Conservation (phyloP, 345 rosid genomes). For the Linum trigynum region DNA sequence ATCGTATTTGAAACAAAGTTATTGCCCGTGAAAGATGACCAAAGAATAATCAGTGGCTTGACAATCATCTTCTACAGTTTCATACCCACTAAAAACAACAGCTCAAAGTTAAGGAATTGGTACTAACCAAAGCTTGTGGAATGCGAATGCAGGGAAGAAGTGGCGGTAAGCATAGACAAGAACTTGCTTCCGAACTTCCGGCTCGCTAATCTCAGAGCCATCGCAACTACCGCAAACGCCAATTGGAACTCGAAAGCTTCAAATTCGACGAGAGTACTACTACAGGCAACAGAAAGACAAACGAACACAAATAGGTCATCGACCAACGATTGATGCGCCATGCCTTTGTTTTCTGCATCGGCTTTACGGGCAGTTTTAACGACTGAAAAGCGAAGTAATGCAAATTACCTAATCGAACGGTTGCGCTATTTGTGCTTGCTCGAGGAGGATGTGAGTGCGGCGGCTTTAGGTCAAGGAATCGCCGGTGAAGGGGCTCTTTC, state of each 20-base stretch:
- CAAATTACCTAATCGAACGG: no score
- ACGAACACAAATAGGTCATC: neutral
- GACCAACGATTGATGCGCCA: no score
- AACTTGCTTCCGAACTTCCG: constrained; percentile 16
- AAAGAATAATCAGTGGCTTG: neutral
- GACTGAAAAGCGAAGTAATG: no score
- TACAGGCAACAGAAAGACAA: neutral
- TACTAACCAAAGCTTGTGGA: constrained; percentile 88
- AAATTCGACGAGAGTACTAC: neutral
- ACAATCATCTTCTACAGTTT: neutral
- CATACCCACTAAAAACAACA: constrained; percentile 1
- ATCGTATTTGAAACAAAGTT: constrained; percentile 1
- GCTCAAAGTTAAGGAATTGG: neutral
- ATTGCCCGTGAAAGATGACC: neutral
- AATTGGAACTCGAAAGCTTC: neutral
- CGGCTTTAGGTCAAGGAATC: no score
- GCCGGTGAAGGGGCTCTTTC: no score
- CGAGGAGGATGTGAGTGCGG: no score
- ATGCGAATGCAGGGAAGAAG: constrained; percentile 57
- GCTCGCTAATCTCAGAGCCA: constrained; percentile 18
- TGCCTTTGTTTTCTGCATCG: no score
- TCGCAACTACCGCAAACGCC: neutral
- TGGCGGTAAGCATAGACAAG: constrained; percentile 16
- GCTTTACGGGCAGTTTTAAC: no score
- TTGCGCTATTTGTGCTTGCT: no score